Conservation (phyloP, 2,329 filamentous ascomycete genomes). For the Trichoderma lentiforme region DNA sequence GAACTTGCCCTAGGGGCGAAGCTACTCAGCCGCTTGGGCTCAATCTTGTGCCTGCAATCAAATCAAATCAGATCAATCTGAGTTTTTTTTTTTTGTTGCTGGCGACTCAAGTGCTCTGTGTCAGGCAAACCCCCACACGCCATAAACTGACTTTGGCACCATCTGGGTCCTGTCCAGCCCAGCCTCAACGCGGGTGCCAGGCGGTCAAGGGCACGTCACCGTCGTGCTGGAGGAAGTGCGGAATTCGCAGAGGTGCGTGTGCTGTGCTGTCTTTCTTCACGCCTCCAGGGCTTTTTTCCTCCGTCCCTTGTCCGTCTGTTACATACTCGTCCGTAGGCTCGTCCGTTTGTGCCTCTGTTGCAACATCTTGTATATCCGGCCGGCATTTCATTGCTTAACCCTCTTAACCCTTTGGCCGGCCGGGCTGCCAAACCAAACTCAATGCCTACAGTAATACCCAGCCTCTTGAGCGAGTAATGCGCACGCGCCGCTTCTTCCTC, state of each 20-base stretch:
- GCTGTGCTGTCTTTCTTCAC: background rate
- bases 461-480: conserved; percentile 6
- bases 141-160: conserved; percentile 18
- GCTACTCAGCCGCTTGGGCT: background rate
- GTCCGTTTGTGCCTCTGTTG: no score
- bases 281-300: background rate
- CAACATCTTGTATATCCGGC: no score
- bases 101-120: background rate
- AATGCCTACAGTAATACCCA: background rate
- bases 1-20: background rate
- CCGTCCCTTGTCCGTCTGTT: background rate
- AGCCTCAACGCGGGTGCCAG: background rate
- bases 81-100: background rate
- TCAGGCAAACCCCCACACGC: background rate
- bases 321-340: no score
- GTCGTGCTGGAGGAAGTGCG: background rate
- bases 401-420: background rate
- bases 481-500: background rate
- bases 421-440: background rate
- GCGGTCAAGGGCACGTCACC: background rate
- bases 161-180: conserved; percentile 8
- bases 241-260: background rate
- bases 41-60: conserved; percentile 7
- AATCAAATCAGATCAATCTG: background rate
- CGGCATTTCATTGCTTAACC: background rate